phyloP scores from a whole-genome alignment of 305 asterid genomes.

The Fraxinus sp. region DNA sequence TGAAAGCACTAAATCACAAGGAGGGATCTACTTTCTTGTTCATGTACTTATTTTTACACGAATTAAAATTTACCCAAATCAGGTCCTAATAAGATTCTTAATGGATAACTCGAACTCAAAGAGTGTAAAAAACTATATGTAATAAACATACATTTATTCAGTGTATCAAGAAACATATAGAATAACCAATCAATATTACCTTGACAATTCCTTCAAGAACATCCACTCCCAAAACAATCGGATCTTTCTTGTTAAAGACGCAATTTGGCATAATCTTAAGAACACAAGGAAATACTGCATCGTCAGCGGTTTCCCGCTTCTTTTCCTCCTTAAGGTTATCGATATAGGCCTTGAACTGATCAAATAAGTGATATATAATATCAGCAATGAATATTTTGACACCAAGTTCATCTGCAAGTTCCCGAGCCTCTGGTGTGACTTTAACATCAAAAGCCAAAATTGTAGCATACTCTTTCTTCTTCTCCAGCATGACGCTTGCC shows the following conservation, averaged over 20 bases:
- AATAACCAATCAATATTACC: constrained; percentile 59
- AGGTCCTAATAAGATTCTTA: neutral
- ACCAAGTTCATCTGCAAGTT: constrained; percentile 88
- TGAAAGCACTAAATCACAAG: neutral
- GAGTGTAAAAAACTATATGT: neutral
- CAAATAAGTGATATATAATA: constrained; percentile 89
- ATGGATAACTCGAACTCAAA: neutral
- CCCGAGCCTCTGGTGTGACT: constrained; percentile 92
- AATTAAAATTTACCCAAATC: neutral
- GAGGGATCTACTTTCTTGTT: neutral
- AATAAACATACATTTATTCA: neutral
- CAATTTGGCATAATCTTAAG: constrained; percentile 84
- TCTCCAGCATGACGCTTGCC: constrained; percentile 99
- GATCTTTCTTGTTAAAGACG: constrained; percentile 91
- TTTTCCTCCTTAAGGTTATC: constrained; percentile 91
- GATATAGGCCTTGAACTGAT: constrained; percentile 95
- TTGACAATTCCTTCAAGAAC: constrained; percentile 74
- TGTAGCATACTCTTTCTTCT: constrained; percentile 88
- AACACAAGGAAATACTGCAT: constrained; percentile 94
- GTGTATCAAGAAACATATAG: neutral
- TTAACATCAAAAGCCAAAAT: constrained; percentile 94
- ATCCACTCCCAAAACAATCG: constrained; percentile 92
- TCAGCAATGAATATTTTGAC: constrained; percentile 87
- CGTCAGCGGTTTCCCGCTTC: constrained; percentile 89
- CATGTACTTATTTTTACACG: neutral